Base-by-base conservation (phyloP, 1,139 yeast genomes). In the Kluyveromyces sp. region DNA sequence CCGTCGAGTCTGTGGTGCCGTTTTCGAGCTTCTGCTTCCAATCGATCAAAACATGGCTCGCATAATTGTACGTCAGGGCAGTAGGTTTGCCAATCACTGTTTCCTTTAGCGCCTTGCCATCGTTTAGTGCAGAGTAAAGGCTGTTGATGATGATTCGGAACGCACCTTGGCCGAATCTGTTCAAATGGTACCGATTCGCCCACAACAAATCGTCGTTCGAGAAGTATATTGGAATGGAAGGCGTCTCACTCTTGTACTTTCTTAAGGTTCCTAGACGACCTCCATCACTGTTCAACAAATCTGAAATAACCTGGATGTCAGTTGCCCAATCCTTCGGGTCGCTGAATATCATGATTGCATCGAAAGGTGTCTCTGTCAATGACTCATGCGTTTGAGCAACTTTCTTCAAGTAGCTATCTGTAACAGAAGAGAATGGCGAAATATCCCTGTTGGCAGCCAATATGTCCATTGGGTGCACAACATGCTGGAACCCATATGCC, bases 131-230 rank as follows among this genome's bases (percentile, higher is more conserved):
- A 39, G 72, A 66, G 61, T 86, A 88, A 44, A 90, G 65, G 4
- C 78, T 68, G 57, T 83, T 85, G 4, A 85, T 69, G 41, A 79
- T 70, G 47, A 79, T 74, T 48, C 94, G 72, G 57, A 87, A 83
- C 2, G 94, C 95, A 28, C 97, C 97, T 68, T 89, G 96, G 3
- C 97, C 97, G 59, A 87, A 86, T 49, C 98, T 73, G 15, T 96
- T 89, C 49, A 83, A 66, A 7, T 66, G 66, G 64, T 83, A 90
- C 60, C 84, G 90, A 60, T 87, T 88, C 7, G 96, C 89, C 96
- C 97, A 92, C 42, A 86, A 63, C 60, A 89, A 78, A 65, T 92
- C 98, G 58, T 85, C 81, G 64, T 89, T 88, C 48, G 95, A 84
- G 66, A 89, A 90, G 52, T 81, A 78, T 31, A 90, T 83, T 0